Percentiles rank a stretch among this genome's conserved stretches.
Conservation (phyloP, 257 asterid species). For the Orobanche coerulescens region DNA sequence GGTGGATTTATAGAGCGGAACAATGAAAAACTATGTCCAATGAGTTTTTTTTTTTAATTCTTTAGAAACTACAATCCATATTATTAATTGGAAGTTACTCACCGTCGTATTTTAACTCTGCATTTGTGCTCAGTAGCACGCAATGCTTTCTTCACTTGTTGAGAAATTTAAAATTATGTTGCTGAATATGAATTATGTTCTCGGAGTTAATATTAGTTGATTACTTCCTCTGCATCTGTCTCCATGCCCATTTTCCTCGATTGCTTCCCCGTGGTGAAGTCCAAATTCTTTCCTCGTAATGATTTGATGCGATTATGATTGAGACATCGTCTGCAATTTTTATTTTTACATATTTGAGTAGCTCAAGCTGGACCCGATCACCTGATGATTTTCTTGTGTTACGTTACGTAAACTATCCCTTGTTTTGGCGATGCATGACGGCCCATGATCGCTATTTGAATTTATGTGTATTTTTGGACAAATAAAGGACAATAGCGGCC, state of each 20-base stretch:
- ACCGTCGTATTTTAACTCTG: not conserved
- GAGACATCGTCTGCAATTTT: not conserved
- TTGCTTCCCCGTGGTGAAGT: not conserved
- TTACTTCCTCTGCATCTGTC: not conserved
- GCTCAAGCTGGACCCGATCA: not conserved
- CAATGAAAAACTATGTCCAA: not conserved
- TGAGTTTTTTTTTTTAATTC: not conserved
- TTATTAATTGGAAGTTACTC: not conserved
- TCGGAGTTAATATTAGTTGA: not conserved
- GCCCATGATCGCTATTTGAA: no score
- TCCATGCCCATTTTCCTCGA: not conserved
- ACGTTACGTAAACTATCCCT: not conserved
- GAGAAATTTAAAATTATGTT: not conserved
- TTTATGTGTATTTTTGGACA: no score
- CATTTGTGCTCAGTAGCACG: not conserved
- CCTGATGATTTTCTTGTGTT: not conserved
- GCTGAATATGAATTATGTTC: not conserved
- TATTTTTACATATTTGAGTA: not conserved
- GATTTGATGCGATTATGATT: not conserved
- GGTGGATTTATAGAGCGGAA: not conserved
- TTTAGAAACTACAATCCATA: not conserved
- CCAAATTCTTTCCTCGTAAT: not conserved
- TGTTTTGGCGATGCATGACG: no score
- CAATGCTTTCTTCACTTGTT: not conserved
- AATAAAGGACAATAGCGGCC: no score